Evolutionary conservation across 2,329 filamentous ascomycete species (phyloP).

Genomic region (Colletotrichum liaoningense): DNA sequence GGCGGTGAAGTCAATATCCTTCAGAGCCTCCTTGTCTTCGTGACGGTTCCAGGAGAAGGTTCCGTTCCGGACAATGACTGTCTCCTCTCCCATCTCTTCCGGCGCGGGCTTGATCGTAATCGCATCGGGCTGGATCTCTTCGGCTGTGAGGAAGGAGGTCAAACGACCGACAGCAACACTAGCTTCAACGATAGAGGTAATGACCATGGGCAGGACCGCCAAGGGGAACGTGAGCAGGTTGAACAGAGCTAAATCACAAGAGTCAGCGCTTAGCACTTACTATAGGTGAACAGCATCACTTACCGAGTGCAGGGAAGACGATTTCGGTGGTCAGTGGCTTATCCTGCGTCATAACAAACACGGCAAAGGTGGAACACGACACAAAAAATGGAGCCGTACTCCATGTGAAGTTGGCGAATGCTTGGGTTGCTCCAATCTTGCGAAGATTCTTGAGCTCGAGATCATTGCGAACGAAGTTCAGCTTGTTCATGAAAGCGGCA

Average conservation of each 20-base stretch:
- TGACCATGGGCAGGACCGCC: slow-evolving; percentile 95
- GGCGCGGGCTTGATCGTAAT: slow-evolving; percentile 77
- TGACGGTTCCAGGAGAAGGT: slow-evolving; percentile 96
- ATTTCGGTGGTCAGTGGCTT: slow-evolving; percentile 90
- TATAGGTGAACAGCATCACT: not conserved
- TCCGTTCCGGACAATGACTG: slow-evolving; percentile 83
- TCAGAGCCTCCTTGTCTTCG: slow-evolving; percentile 75
- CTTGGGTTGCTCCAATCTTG: slow-evolving; percentile 94
- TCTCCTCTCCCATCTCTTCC: slow-evolving; percentile 84
- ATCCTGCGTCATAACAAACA: slow-evolving; percentile 89
- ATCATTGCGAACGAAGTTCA: slow-evolving; percentile 96
- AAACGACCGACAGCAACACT: slow-evolving; percentile 91
- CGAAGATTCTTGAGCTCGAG: slow-evolving; percentile 94
- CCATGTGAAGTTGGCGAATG: slow-evolving; percentile 98
- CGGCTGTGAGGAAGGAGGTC: slow-evolving; percentile 85
- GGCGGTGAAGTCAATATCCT: slow-evolving; percentile 88
- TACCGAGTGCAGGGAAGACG: slow-evolving; percentile 84
- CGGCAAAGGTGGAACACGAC: slow-evolving; percentile 94
- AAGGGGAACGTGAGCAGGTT: slow-evolving; percentile 96
- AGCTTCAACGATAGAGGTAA: slow-evolving; percentile 94
- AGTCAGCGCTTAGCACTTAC: not conserved
- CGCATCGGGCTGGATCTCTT: slow-evolving; percentile 90
- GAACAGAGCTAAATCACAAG: slow-evolving; percentile 76
- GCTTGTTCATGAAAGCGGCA: slow-evolving; percentile 95
- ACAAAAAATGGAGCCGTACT: slow-evolving; percentile 97